Conservation (phyloP, 2,329 filamentous ascomycete species). For the Pseudopithomyces maydicus region DNA sequence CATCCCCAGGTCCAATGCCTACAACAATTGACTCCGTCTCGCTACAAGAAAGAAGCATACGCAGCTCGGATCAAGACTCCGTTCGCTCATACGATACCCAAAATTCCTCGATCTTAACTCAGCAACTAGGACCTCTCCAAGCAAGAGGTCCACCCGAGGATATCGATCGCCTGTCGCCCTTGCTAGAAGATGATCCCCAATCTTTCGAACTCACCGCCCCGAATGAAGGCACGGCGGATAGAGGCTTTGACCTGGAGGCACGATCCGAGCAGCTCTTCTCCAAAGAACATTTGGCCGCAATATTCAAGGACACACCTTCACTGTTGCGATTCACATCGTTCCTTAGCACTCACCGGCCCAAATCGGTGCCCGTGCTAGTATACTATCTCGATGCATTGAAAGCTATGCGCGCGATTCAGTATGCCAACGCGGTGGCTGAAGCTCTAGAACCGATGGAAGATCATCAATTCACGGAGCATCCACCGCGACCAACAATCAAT, state of each 20-base stretch:
- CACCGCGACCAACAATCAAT: constrained; percentile 61
- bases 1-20: constrained; percentile 11
- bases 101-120: constrained; percentile 38
- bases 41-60: constrained; percentile 8
- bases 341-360: constrained; percentile 62
- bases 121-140: constrained; percentile 50
- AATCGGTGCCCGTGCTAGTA: constrained; percentile 68
- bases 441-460: constrained; percentile 62
- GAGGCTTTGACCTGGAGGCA: constrained; percentile 63
- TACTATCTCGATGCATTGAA: constrained; percentile 77
- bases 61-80: constrained; percentile 41
- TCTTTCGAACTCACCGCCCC: constrained; percentile 61
- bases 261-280: constrained; percentile 71
- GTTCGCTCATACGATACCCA: constrained; percentile 41
- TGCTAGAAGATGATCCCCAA: constrained; percentile 58
- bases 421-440: constrained; percentile 71
- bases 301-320: constrained; percentile 67
- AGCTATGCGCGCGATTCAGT: constrained; percentile 71
- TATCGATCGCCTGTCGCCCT: constrained; percentile 51
- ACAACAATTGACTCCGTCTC: constrained; percentile 21
- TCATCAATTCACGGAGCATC: constrained; percentile 59
- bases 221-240: constrained; percentile 28
- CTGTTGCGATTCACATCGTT: constrained; percentile 72
- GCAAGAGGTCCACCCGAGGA: constrained; percentile 49
- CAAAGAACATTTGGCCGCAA: constrained; percentile 65